Conservation (phyloP, 164 flowering plant genomes). For the Umbellularia californica region DNA sequence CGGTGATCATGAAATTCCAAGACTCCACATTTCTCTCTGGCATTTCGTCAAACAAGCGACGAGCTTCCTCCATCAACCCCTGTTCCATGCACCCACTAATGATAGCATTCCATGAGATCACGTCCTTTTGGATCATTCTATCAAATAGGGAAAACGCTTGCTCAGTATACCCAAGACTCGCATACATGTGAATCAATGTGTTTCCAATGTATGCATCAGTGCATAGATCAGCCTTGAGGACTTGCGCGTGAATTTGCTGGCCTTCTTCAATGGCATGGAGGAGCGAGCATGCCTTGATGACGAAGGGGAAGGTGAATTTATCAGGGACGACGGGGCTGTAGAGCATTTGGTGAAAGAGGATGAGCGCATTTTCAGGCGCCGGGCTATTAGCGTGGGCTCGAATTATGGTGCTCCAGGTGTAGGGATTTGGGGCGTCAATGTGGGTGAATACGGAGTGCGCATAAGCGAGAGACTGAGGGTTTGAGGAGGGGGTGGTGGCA, state of each 20-base stretch:
- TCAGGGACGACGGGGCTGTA: slow-evolving; percentile 21
- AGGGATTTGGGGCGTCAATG: slow-evolving; percentile 27
- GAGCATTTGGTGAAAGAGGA: slow-evolving; percentile 29
- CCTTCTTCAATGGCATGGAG: slow-evolving; percentile 21
- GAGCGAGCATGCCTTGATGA: slow-evolving; percentile 31
- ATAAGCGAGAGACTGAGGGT: slow-evolving; percentile 16
- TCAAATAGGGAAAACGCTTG: slow-evolving; percentile 28
- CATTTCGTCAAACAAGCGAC: slow-evolving; percentile 36
- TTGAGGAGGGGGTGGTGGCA: slow-evolving; percentile 3
- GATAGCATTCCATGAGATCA: slow-evolving; percentile 39
- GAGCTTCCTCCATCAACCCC: slow-evolving; percentile 27
- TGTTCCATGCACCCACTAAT: slow-evolving; percentile 28
- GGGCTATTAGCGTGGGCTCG: slow-evolving; percentile 35
- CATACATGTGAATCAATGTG: slow-evolving; percentile 31
- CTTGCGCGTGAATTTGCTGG: slow-evolving; percentile 28
- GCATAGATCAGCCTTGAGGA: not conserved
- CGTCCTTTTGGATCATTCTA: slow-evolving; percentile 25
- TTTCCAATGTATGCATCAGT: slow-evolving; percentile 30
- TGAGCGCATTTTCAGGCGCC: slow-evolving; percentile 26
- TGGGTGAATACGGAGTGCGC: slow-evolving; percentile 28
- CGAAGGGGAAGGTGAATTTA: slow-evolving; percentile 30
- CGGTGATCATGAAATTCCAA: slow-evolving; percentile 48
- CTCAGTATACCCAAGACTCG: slow-evolving; percentile 13
- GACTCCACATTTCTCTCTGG: slow-evolving; percentile 33
- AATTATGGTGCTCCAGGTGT: slow-evolving; percentile 30